phyloP scores from a whole-genome alignment of 257 asterid species.

The Thymus mandschuricus region DNA sequence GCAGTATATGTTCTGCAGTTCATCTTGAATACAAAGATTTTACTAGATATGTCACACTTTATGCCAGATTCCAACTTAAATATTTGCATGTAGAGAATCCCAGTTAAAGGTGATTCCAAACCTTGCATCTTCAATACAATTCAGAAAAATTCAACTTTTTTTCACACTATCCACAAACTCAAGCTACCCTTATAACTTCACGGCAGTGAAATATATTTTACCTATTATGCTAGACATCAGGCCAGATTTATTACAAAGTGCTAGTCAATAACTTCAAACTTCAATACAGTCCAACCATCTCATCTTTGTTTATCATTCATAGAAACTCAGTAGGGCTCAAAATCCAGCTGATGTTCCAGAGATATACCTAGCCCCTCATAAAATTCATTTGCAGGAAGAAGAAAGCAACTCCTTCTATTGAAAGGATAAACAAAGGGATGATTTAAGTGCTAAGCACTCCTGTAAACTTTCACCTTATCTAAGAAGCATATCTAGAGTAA shows the following conservation, averaged over 20 bases:
- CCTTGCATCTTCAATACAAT: conserved; percentile 2
- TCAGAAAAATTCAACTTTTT: background rate
- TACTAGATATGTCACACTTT: background rate
- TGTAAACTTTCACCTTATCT: conserved; percentile 8
- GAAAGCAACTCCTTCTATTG: background rate
- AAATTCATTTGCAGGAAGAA: background rate
- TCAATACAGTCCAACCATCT: background rate
- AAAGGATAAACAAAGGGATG: background rate
- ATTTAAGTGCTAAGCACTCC: background rate
- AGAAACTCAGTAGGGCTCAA: background rate
- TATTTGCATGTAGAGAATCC: background rate
- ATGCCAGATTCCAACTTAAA: background rate
- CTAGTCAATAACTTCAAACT: background rate
- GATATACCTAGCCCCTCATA: background rate
- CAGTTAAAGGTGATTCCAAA: conserved; percentile 8
- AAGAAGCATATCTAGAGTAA: background rate
- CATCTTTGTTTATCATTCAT: background rate
- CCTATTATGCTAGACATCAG: background rate
- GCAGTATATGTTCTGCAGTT: background rate
- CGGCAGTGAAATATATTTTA: background rate
- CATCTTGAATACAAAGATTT: background rate
- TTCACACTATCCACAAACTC: background rate
- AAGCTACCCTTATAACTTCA: background rate
- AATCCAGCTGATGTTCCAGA: background rate
- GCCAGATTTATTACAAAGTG: background rate